Evolutionary conservation across 169 alveolate genomes (phyloP).

Genomic region (Plasmodium coatneyi): DNA sequence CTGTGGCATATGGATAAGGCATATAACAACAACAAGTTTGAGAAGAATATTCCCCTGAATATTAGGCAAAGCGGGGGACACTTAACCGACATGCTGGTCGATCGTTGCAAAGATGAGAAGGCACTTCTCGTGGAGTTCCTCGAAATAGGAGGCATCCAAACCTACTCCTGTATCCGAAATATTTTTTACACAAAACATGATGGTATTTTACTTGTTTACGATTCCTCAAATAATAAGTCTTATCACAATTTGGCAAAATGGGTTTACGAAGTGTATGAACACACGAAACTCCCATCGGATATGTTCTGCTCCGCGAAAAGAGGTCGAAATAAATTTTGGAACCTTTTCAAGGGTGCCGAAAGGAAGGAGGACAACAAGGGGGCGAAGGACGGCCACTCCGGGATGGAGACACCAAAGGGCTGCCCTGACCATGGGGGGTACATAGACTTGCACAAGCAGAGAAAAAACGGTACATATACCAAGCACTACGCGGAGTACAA

Average conservation of each 20-base stretch:
- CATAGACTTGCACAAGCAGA: not conserved
- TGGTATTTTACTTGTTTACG: constrained; percentile 62
- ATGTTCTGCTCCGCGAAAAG: constrained; percentile 26
- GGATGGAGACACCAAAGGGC: not conserved
- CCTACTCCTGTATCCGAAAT: constrained; percentile 54
- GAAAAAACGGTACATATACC: not conserved
- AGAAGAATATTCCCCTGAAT: constrained; percentile 44
- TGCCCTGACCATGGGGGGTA: not conserved
- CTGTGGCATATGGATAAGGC: constrained; percentile 47
- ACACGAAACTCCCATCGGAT: constrained; percentile 59
- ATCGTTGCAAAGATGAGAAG: not conserved
- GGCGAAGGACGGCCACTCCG: not conserved
- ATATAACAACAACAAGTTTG: constrained; percentile 51
- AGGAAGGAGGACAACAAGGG: not conserved
- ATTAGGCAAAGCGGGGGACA: not conserved
- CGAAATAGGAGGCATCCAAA: constrained; percentile 70
- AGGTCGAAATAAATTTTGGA: constrained; percentile 28
- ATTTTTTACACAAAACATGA: constrained; percentile 68
- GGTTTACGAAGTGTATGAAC: constrained; percentile 52
- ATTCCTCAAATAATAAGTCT: constrained; percentile 61
- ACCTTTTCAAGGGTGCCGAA: constrained; percentile 6
- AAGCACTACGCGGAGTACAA: not conserved
- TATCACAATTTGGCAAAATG: constrained; percentile 65
- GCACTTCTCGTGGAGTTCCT: constrained; percentile 42
- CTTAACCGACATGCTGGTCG: not conserved